A percentile compares a stretch with the other conserved stretches of the same genome.
These are phyloP conservation scores for Melaleuca alternifolia DNA, from an alignment of 345 rosid genomes.

Conservation along the genomic window DNA sequence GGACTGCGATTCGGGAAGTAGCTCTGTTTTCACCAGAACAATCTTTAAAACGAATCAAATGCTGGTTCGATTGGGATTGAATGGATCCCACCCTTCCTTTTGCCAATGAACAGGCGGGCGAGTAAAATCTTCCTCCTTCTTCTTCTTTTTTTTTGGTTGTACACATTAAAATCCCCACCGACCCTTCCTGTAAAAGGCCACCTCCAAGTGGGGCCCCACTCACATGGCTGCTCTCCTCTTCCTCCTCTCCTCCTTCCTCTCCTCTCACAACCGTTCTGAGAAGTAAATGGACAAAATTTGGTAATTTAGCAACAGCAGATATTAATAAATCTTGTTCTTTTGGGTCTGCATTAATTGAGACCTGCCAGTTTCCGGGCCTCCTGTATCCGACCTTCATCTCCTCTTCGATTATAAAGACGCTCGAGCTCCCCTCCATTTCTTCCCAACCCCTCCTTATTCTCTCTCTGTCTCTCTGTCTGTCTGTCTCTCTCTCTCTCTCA, in stretches of 20 bases:
- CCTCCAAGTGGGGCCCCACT: neutral
- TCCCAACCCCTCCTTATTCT: conserved; percentile 15
- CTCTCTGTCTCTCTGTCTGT: neutral
- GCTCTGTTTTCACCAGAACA: too few relatives aligned
- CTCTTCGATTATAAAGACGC: conserved; percentile 41
- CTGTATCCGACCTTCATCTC: conserved; percentile 30
- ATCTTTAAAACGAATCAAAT: neutral
- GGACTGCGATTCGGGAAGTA: too few relatives aligned
- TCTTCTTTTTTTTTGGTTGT: neutral
- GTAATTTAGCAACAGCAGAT: neutral
- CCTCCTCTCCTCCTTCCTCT: conserved; percentile 15
- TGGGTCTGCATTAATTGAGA: conserved; percentile 23
- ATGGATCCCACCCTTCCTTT: neutral
- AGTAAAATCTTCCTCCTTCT: neutral
- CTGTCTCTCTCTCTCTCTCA: neutral
- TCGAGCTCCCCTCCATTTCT: conserved; percentile 2
- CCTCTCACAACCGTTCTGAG: conserved; percentile 22
- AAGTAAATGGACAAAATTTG: neutral
- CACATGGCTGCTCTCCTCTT: conserved; percentile 33
- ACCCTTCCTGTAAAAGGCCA: conserved; percentile 35
- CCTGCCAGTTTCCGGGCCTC: conserved; percentile 17
- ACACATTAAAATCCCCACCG: conserved; percentile 61
- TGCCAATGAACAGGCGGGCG: neutral
- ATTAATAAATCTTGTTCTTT: neutral
- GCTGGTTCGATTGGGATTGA: neutral